Evolutionary conservation across 2,329 filamentous ascomycete species (phyloP).

Genomic region (Arthrobotrys entomopaga): DNA sequence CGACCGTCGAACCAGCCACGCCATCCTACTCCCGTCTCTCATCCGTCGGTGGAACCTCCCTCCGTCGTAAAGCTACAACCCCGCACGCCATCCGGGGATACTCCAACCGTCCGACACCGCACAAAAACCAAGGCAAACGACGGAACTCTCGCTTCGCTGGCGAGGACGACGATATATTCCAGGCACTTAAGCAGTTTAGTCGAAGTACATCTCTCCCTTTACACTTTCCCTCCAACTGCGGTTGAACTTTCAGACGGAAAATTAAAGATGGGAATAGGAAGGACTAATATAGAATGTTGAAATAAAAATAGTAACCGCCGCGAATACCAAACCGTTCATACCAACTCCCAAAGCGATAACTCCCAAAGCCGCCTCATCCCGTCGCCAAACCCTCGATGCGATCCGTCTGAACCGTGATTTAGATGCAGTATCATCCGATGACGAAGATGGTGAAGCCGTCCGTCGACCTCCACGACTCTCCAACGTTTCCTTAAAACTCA

Average conservation of each 20-base stretch:
- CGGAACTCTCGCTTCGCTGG: constrained; percentile 43
- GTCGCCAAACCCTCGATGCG: constrained; percentile 33
- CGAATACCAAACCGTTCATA: constrained; percentile 46
- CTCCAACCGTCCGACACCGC: constrained; percentile 34
- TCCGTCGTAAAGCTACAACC: constrained; percentile 33
- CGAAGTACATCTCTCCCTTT: constrained; percentile 15
- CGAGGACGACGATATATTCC: constrained; percentile 51
- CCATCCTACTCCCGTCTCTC: constrained; percentile 34
- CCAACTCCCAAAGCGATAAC: constrained; percentile 44
- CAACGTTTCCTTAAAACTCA: constrained; percentile 32
- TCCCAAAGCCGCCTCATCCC: constrained; percentile 33
- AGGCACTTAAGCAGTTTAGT: constrained; percentile 48
- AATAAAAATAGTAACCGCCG: constrained; percentile 34
- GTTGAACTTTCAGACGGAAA: too few relatives aligned
- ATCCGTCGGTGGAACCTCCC: constrained; percentile 27
- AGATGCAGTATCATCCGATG: constrained; percentile 34
- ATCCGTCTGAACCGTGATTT: constrained; percentile 43
- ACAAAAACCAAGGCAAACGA: constrained; percentile 53
- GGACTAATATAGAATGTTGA: too few relatives aligned
- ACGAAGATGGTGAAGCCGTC: constrained; percentile 15
- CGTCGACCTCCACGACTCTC: constrained; percentile 23
- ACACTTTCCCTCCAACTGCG: too few relatives aligned
- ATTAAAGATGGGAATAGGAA: too few relatives aligned
- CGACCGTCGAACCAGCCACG: constrained; percentile 46
- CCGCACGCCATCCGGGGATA: constrained; percentile 46